phyloP scores from a whole-genome alignment of 106 monocot genomes.

The Gastrodia elata region DNA sequence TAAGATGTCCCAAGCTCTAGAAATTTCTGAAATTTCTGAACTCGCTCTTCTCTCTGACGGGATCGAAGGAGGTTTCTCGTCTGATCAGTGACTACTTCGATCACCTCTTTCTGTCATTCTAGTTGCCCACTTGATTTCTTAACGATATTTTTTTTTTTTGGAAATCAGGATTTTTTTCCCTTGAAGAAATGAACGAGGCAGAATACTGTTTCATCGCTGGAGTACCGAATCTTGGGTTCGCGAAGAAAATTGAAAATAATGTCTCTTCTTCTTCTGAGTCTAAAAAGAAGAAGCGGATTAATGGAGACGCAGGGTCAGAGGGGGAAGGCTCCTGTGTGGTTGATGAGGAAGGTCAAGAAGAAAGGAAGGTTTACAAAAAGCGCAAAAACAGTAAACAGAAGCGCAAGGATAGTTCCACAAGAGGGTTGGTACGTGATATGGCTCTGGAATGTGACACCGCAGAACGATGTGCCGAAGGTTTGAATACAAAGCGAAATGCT shows the following conservation, averaged over 20 bases:
- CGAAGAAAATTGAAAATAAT: slow-evolving; percentile 2
- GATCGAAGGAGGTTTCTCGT: slow-evolving; percentile 54
- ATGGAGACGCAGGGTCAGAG: slow-evolving; percentile 6
- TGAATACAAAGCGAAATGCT: background rate
- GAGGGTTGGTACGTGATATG: slow-evolving; percentile 4
- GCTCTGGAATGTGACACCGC: slow-evolving; percentile 3
- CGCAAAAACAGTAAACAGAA: slow-evolving; percentile 17
- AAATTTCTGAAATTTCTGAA: no score
- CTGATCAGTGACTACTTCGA: background rate
- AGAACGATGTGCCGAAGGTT: slow-evolving; percentile 19
- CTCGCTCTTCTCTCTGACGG: slow-evolving; percentile 41
- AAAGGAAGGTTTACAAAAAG: slow-evolving; percentile 13
- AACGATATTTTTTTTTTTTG: background rate
- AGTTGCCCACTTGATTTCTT: no score
- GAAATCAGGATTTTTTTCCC: slow-evolving; percentile 57
- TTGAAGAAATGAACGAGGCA: slow-evolving; percentile 87
- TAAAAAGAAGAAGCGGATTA: slow-evolving; percentile 38
- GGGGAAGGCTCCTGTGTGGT: slow-evolving; percentile 8
- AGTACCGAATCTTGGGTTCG: slow-evolving; percentile 2
- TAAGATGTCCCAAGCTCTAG: background rate
- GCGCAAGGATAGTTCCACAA: slow-evolving; percentile 27
- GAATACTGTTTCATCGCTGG: slow-evolving; percentile 50
- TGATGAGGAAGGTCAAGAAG: slow-evolving; percentile 4
- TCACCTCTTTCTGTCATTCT: background rate
- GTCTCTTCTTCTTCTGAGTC: background rate